Conservation (phyloP, 305 asterid species). For the Fraxinus latifolia region DNA sequence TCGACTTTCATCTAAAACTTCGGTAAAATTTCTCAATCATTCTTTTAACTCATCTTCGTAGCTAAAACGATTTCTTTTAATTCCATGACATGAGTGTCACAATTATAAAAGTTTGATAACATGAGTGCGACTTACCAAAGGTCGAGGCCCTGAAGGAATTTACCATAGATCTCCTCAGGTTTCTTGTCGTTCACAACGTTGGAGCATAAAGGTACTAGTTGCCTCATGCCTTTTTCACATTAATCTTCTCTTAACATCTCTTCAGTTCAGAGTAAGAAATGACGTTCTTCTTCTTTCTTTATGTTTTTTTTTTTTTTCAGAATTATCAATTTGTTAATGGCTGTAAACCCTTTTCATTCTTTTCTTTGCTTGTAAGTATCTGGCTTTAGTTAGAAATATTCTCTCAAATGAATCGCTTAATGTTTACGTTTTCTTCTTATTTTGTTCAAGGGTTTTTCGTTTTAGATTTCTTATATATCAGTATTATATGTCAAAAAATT, state of each 20-base stretch:
- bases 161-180: not conserved
- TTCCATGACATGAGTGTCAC: not conserved
- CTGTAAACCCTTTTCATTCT: not conserved
- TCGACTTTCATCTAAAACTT: not conserved
- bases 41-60: not conserved
- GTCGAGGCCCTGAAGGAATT: not conserved
- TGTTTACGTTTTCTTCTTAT: not conserved
- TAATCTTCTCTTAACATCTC: not conserved
- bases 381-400: not conserved
- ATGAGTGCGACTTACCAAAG: not conserved
- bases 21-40: not conserved
- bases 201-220: not conserved
- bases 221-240: not conserved
- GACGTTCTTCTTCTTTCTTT: not conserved
- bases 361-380: not conserved
- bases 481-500: not conserved
- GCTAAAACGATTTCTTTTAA: not conserved
- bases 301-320: not conserved
- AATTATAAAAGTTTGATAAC: not conserved
- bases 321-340: not conserved
- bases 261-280: not conserved
- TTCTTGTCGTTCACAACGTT: not conserved
- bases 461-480: not conserved
- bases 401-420: not conserved
- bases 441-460: not conserved